Percentiles rank a stretch among this genome's conserved stretches.
phyloP scores from a whole-genome alignment of 2,329 filamentous ascomycete genomes.

The Juglanconis sp. region DNA sequence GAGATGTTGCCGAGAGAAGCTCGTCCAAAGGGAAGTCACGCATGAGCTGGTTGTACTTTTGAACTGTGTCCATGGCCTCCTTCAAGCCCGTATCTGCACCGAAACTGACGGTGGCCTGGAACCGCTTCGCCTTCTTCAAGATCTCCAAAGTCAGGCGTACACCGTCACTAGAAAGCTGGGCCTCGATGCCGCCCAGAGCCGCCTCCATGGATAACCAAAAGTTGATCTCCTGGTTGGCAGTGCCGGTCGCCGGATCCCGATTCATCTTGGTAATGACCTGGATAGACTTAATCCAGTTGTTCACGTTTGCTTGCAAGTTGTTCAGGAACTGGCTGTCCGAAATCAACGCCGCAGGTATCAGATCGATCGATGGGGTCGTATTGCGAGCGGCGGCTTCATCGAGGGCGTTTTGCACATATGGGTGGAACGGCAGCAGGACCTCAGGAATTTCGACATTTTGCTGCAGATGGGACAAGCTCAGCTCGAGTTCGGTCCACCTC shows the following conservation, averaged over 20 bases:
- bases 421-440: conserved; percentile 80
- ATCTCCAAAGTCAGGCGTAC: conserved; percentile 91
- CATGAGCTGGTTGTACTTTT: conserved; percentile 99
- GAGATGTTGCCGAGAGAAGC: conserved; percentile 82
- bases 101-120: conserved; percentile 96
- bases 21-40: conserved; percentile 96
- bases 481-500: conserved; percentile 88
- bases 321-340: conserved; percentile 92
- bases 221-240: conserved; percentile 95
- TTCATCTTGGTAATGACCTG: conserved; percentile 94
- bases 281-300: conserved; percentile 98
- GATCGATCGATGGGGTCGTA: conserved; percentile 69
- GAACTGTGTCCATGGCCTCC: conserved; percentile 91
- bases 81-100: conserved; percentile 92
- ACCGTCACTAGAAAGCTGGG: conserved; percentile 82
- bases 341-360: conserved; percentile 72
- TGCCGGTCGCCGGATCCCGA: conserved; percentile 70
- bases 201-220: conserved; percentile 99
- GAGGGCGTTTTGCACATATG: conserved; percentile 80
- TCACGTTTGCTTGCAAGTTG: conserved; percentile 87
- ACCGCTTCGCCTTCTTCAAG: conserved; percentile 93
- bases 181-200: conserved; percentile 86
- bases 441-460: conserved; percentile 98
- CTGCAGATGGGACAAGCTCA: conserved; percentile 86
- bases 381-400: conserved; percentile 70